These are phyloP conservation scores for Amanita pallidorosea DNA, from an alignment of 768 basidiomycete species.

Conservation along the genomic window DNA sequence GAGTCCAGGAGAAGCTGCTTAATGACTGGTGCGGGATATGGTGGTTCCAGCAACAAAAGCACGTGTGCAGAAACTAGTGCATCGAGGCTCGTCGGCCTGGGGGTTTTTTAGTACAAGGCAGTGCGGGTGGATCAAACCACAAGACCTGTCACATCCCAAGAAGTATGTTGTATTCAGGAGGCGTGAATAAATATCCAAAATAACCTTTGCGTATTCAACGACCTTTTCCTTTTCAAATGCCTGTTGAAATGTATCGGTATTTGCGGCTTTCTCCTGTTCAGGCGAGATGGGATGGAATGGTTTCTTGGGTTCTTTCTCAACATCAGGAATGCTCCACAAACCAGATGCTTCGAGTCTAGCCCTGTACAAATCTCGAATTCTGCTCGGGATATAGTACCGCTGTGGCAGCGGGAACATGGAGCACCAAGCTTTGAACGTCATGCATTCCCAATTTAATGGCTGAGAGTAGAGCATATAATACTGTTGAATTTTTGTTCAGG, in stretches of 20 bases:
- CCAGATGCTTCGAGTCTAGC: constrained; percentile 52
- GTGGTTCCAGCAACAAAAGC: constrained; percentile 44
- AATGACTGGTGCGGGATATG: constrained; percentile 52
- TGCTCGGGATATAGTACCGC: constrained; percentile 59
- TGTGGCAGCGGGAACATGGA: constrained; percentile 56
- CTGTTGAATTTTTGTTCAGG: constrained; percentile 22
- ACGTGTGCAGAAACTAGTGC: constrained; percentile 58
- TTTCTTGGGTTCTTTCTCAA: constrained; percentile 34
- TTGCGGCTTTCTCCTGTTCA: constrained; percentile 19
- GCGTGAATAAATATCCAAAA: constrained; percentile 47
- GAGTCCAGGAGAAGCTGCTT: constrained; percentile 41
- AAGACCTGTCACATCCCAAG: constrained; percentile 34
- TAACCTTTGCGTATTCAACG: constrained; percentile 43
- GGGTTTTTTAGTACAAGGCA: constrained; percentile 6
- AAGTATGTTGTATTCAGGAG: constrained; percentile 45
- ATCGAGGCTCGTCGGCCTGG: constrained; percentile 56
- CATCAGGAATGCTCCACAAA: constrained; percentile 42
- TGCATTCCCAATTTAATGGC: constrained; percentile 46
- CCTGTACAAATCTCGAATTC: constrained; percentile 47
- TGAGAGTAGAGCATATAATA: constrained; percentile 54
- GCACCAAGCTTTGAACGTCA: constrained; percentile 46
- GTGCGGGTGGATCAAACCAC: neutral
- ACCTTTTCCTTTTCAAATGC: constrained; percentile 63
- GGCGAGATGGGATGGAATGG: constrained; percentile 23
- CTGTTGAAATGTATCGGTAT: constrained; percentile 29